Evolutionary conservation across 495 filamentous ascomycete species (phyloP), one percentile per base, ranked within the genome.

Genomic region (Neurospora sp.): DNA sequence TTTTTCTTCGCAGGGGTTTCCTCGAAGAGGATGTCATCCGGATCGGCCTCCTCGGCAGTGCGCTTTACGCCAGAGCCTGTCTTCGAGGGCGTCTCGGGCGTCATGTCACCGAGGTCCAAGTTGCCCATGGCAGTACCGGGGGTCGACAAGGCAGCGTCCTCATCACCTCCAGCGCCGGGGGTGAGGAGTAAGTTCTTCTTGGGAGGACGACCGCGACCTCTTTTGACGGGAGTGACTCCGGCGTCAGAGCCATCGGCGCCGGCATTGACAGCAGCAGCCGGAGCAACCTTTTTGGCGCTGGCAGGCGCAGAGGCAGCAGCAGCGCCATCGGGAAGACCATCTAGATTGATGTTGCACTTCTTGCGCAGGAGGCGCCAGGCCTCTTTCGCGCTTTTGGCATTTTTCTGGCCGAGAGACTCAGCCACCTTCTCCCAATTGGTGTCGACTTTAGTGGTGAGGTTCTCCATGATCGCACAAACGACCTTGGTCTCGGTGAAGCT

Each of bases 301-400:
- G n/a, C 23, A 1, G 31, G 39, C 2, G 35, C 46, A 31, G 46
- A 27, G 27, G n/a, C 38, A 11, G 18, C n/a, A n/a, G 70, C 23
- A 49, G 70, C 23, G 4, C 60, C 70, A 16, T 23, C 44, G 5
- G 44, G n/a, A 49, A 49, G 44, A 37, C 5, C 16, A 49, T 60
- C 49, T 1, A 41, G 18, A 3, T 42, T 41, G 60, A 74, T 39
- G 11, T 41, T 23, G 31, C 31, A 73, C 69, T 71, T 73, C 39
- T 54, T 41, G 31, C 73, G 73, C 4, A 76, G 12, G 3, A 72
- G n/a, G 38, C 75, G 73, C 73, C 73, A 76, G 71, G 73, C 71
- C 54, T 75, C 75, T 39, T 14, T 40, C 35, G 69, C 42, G 44
- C 73, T 69, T 54, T 77, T 77, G 4, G 70, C 66, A n/a, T 39